Evolutionary conservation across 2,329 filamentous ascomycete species (phyloP), one percentile per base, ranked within the genome.

Genomic region (Hypoxylon sp.): DNA sequence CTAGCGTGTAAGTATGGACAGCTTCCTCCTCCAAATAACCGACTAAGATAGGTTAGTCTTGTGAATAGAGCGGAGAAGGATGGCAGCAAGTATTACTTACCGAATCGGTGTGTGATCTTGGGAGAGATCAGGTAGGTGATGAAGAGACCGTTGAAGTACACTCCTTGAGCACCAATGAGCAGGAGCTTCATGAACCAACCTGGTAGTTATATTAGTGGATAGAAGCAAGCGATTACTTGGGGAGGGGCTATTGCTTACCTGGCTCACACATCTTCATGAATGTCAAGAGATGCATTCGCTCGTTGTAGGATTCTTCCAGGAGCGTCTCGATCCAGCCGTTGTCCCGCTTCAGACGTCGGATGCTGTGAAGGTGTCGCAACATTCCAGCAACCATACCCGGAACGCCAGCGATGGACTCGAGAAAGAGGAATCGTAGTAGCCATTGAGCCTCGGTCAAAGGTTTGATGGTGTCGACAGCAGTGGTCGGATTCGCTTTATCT

Each of bases 11-110:
- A 0, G 96, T 99, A 76, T 97, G 87, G 1, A 98, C 95, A 7
- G 96, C 96, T 80, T 99, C 96, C 79, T 99, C 96, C 80, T 99
- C 96, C 11, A 99, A 89, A 75, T 98, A 98, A 1, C 94, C 96
- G 58, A 98, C 94, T 70, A 17, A 30, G 10, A 46, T 43, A 9
- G 28, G 32, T 69, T 46, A 69, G 56, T 45, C 21, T 21, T 23
- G 1, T 32, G 14, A 32, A 43, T 43, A 49, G 7, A 17, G 17
- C 32, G 11, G 11, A 5, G 5, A 56, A 41, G 30, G 46, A 11
- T 32, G 14, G 14, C 6, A 3, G 5, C 3, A 2, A 11, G 5
- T 43, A 19, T 19, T 53, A 3, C 67, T 65, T 68, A 70, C 67
- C 67, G 79, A 99, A 98, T 48, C 96, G 91, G 80, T 99, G 96